These are phyloP conservation scores for Malania oleifera DNA, from an alignment of 164 flowering plant species.

Conservation along the genomic window DNA sequence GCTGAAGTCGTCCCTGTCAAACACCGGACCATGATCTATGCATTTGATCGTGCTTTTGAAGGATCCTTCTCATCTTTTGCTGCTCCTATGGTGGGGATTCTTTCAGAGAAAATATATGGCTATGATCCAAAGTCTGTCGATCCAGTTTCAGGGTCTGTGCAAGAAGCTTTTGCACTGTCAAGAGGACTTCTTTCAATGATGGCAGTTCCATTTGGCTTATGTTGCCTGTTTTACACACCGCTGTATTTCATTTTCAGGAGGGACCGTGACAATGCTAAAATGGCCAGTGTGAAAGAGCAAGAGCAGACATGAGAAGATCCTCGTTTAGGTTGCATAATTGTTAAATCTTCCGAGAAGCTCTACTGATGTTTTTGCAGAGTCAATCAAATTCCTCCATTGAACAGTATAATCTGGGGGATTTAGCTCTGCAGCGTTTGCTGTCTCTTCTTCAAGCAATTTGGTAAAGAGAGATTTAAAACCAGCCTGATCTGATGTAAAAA, in stretches of 20 bases:
- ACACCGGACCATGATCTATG: slow-evolving; percentile 95
- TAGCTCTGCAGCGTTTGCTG: no score
- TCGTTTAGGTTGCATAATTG: no score
- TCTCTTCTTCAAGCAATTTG: no score
- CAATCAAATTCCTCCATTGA: no score
- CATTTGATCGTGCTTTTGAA: slow-evolving; percentile 95
- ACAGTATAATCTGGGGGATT: no score
- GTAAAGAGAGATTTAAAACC: no score
- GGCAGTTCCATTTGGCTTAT: slow-evolving; percentile 80
- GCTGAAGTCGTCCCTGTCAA: slow-evolving; percentile 92
- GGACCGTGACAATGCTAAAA: slow-evolving; percentile 70
- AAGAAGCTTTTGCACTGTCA: slow-evolving; percentile 80
- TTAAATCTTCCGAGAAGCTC: no score
- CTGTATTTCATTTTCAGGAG: slow-evolving; percentile 49
- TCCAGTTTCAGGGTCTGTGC: slow-evolving; percentile 48
- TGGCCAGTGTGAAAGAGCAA: slow-evolving; percentile 46
- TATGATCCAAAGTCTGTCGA: slow-evolving; percentile 67
- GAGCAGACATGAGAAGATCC: slow-evolving; percentile 51
- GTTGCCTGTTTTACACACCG: slow-evolving; percentile 81
- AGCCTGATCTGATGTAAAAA: no score
- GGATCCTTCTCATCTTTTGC: slow-evolving; percentile 90
- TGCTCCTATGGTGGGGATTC: slow-evolving; percentile 91
- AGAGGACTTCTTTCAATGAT: slow-evolving; percentile 86
- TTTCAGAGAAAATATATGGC: slow-evolving; percentile 82
- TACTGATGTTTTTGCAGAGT: no score